These are phyloP conservation scores for Yamadazyma tumulicola DNA, from an alignment of 805 yeast species.

Conservation along the genomic window DNA sequence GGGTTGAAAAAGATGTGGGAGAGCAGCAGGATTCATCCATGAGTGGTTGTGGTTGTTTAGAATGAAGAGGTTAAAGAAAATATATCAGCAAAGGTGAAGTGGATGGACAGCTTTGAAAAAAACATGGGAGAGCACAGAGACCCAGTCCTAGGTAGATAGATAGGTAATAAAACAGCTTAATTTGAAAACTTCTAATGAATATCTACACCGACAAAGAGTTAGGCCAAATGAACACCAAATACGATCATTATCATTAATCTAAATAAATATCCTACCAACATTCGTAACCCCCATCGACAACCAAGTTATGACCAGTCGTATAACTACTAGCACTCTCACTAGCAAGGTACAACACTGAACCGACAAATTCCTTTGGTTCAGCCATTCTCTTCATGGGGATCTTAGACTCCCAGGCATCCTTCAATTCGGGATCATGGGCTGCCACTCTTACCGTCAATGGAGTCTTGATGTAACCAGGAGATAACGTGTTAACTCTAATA, in stretches of 20 bases:
- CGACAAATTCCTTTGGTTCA: constrained; percentile 78
- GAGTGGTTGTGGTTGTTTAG: too few species aligned
- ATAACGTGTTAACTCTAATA: constrained; percentile 72
- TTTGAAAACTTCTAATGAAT: too few species aligned
- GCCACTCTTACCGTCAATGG: constrained; percentile 74
- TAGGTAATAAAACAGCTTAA: too few species aligned
- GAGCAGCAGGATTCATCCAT: constrained; percentile 19
- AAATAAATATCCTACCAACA: constrained; percentile 54
- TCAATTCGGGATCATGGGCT: constrained; percentile 56
- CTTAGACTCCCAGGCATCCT: constrained; percentile 67
- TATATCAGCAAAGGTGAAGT: too few species aligned
- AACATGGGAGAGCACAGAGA: too few species aligned
- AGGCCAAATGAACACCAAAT: constrained; percentile 1
- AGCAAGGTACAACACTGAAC: constrained; percentile 70
- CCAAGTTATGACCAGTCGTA: constrained; percentile 80
- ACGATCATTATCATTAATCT: constrained; percentile 11
- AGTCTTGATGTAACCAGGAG: constrained; percentile 79
- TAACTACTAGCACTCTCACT: constrained; percentile 67
- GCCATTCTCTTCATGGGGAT: constrained; percentile 83
- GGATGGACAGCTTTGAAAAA: too few species aligned
- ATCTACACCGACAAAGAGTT: too few species aligned
- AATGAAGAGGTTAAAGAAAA: too few species aligned
- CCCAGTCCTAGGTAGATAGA: too few species aligned
- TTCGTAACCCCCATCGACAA: constrained; percentile 85
- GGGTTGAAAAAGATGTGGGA: constrained; percentile 74